Evolutionary conservation across 2,329 filamentous ascomycete genomes (phyloP), one percentile per base, ranked within the genome.

Genomic region (Ascochyta koolunga): DNA sequence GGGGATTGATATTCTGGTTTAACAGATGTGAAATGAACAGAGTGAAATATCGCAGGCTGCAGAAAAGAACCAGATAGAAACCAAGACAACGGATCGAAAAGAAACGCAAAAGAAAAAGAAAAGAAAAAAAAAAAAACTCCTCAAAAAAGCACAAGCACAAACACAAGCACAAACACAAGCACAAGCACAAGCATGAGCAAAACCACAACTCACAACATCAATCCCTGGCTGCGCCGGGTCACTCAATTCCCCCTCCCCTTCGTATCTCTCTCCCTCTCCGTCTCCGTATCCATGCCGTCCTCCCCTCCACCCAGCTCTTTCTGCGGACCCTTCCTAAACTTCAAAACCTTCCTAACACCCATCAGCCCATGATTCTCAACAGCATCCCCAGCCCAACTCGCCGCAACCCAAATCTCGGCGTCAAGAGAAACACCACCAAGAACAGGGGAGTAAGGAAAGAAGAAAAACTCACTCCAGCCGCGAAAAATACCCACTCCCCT

Each of bases 171-270:
- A 44, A 22, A 3, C 2, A 1, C 27, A 40, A n/a, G 24, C 24
- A 25, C 4, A 24, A 24, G n/a, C n/a, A n/a, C n/a, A 25, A 25
- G 24, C 7, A 4, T 9, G 2, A 25, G 24, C 7, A 25, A 9
- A 25, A 5, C 10, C 24, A 25, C 24, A 25, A 60, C 60, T 61
- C 43, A 59, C 56, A 40, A 63, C 55, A 46, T 60, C 58, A 22
- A 63, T 59, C 4, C 51, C 52, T 11, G 45, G 31, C 24, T 11
- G 39, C 8, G 25, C 11, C 31, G n/a, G n/a, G n/a, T n/a, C n/a
- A n/a, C n/a, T n/a, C n/a, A n/a, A n/a, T 21, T 35, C 40, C 18
- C 13, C 31, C 18, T 19, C 39, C 54, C 42, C 8, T 41, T 24
- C 13, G 15, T 11, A n/a, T 39, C 39, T 4, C 16, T n/a, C 19